Percentiles rank a stretch among this genome's conserved stretches.
phyloP scores from a whole-genome alignment of 1,284 basidiomycete genomes.

The Leccinum pachyderme region DNA sequence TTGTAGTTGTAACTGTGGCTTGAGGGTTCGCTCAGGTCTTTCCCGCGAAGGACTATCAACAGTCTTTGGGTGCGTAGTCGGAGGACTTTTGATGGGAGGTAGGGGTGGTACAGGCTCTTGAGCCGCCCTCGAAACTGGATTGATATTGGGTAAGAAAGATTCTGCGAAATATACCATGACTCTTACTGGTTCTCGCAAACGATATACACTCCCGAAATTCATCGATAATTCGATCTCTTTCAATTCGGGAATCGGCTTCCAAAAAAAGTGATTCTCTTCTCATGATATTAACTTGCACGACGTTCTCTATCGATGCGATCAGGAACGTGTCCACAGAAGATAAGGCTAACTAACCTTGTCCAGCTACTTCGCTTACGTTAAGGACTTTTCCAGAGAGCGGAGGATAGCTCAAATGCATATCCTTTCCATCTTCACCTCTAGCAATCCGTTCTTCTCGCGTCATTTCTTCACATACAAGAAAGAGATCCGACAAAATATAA shows the following conservation, averaged over 20 bases:
- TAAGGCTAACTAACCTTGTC: conserved; percentile 45
- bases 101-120: conserved; percentile 61
- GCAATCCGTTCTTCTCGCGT: conserved; percentile 56
- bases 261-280: conserved; percentile 83
- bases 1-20: conserved; percentile 17
- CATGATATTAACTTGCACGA: conserved; percentile 81
- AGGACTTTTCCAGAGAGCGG: conserved; percentile 95
- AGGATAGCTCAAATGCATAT: conserved; percentile 95
- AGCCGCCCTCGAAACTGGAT: conserved; percentile 53
- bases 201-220: conserved; percentile 85
- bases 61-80: neutral
- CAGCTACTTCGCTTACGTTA: conserved; percentile 61
- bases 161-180: neutral
- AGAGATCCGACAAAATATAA: conserved; percentile 90
- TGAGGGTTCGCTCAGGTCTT: conserved; percentile 25
- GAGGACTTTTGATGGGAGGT: conserved; percentile 37
- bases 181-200: conserved; percentile 72
- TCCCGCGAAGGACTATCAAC: conserved; percentile 6
- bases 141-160: neutral
- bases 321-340: conserved; percentile 11
- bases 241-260: conserved; percentile 59
- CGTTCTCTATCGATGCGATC: conserved; percentile 50
- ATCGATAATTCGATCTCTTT: conserved; percentile 66
- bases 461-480: conserved; percentile 87
- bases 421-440: conserved; percentile 57